Base-by-base conservation (phyloP, 2,329 filamentous ascomycete species). In the Trichoderma sp. region DNA sequence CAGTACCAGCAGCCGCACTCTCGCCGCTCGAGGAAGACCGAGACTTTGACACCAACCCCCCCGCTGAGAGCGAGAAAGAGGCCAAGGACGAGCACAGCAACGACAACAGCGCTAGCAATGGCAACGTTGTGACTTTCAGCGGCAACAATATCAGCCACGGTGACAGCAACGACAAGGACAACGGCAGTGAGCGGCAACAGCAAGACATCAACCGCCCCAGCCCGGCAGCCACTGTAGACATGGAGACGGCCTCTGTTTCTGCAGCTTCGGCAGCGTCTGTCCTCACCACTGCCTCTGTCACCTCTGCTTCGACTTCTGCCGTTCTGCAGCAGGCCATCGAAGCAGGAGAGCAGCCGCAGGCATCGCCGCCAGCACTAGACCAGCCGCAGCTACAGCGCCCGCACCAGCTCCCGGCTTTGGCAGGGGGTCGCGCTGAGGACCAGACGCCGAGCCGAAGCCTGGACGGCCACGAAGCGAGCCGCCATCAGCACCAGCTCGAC, bases 321-420 rank as follows among this genome's bases (percentile, higher is more conserved):
- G 56, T 24, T 51, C 51, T 39, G 51, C 61, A 65, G 61, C 52
- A 63, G 5, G n/a, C 59, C 34, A 5, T 26, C 32, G 13, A 34
- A 37, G 32, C 63, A 30, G 65, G 56, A 61, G 54, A 60, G 39
- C 54, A 49, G 18, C 30, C 24, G 55, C 65, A 60, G 68, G 46
- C 8, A 59, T 46, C 14, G 28, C 46, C 18, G 28, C 26, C 34
- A 51, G 66, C 24, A 34, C 26, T 49, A 58, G 67, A 49, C 56
- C 55, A 60, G 43, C 64, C 43, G 43, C 55, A 56, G 26, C 24
- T 52, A 61, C 70, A 49, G 59, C 66, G 61, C 71, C 70, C 68
- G 69, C 71, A 72, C 46, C 54, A 59, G 54, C 52, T 66, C 54
- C 52, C 55, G 65, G 46, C 65, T 32, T 21, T 39, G 63, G 55